phyloP scores from a whole-genome alignment of 441 rosid species.

The Syzygium syzygioides region DNA sequence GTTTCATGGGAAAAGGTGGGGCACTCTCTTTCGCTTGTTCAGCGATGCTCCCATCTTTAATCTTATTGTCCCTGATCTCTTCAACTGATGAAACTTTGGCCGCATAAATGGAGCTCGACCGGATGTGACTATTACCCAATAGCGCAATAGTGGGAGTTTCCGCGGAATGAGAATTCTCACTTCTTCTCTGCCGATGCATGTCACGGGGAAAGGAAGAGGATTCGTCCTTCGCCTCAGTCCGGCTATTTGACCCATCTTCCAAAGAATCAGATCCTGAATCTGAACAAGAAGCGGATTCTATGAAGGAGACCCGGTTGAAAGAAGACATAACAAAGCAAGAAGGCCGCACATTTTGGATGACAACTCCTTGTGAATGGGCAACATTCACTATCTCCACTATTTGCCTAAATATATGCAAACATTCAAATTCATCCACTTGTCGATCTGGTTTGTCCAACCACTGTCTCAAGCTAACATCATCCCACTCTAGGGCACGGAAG shows the following conservation, averaged over 20 bases:
- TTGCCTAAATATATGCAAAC: constrained; percentile 85
- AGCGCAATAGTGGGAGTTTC: constrained; percentile 28
- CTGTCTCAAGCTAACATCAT: constrained; percentile 81
- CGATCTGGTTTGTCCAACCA: constrained; percentile 84
- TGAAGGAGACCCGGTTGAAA: constrained; percentile 81
- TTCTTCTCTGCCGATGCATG: constrained; percentile 25
- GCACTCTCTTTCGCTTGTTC: constrained; percentile 55
- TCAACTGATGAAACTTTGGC: constrained; percentile 14
- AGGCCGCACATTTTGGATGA: constrained; percentile 76
- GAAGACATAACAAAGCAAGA: constrained; percentile 89
- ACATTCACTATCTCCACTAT: constrained; percentile 70
- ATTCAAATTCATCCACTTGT: constrained; percentile 61
- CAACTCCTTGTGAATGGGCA: constrained; percentile 85
- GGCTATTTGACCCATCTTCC: constrained; percentile 60
- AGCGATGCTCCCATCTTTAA: constrained; percentile 20
- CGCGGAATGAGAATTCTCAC: constrained; percentile 27
- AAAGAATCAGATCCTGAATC: constrained; percentile 89
- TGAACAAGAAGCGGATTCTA: constrained; percentile 92
- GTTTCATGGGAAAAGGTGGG: constrained; percentile 89
- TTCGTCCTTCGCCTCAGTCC: constrained; percentile 32
- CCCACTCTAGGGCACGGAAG: constrained; percentile 53
- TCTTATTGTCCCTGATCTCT: constrained; percentile 35
- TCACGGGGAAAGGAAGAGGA: constrained; percentile 35
- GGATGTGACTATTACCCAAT: constrained; percentile 57
- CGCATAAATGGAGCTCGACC: constrained; percentile 24